Evolutionary conservation across 2,329 filamentous ascomycete species (phyloP).

Genomic region (Venturia carpophila): DNA sequence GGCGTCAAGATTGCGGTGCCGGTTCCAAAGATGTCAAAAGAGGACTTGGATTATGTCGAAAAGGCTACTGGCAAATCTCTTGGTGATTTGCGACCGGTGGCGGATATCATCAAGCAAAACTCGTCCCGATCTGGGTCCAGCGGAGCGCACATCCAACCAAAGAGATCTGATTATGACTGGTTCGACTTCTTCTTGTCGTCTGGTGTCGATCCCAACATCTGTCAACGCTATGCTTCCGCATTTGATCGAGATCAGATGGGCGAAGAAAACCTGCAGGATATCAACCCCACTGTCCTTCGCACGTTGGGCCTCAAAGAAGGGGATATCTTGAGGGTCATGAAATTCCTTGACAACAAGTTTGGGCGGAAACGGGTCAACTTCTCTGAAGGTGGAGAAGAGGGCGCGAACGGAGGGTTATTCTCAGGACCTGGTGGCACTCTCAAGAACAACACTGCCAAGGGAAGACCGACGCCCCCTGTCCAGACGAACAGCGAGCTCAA

Average conservation of each 20-base stretch:
- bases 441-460: conserved; percentile 90
- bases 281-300: conserved; percentile 72
- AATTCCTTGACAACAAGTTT: conserved; percentile 73
- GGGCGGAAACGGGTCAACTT: conserved; percentile 53
- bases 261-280: conserved; percentile 83
- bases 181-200: conserved; percentile 96
- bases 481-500: conserved; percentile 82
- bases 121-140: conserved; percentile 33
- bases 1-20: conserved; percentile 98
- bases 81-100: conserved; percentile 85
- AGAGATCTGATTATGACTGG: conserved; percentile 85
- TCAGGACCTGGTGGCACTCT: conserved; percentile 85
- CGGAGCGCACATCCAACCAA: conserved; percentile 51
- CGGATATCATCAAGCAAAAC: conserved; percentile 58
- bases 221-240: conserved; percentile 85
- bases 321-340: conserved; percentile 93
- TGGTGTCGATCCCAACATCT: conserved; percentile 85
- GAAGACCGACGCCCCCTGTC: conserved; percentile 77
- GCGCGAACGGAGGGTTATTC: conserved; percentile 62
- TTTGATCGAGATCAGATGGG: conserved; percentile 93
- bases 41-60: conserved; percentile 94
- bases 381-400: conserved; percentile 42
- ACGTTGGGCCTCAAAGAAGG: conserved; percentile 92
- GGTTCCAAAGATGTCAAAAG: conserved; percentile 87
- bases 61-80: conserved; percentile 76